Base-by-base conservation (phyloP, 108 stramenopile species). In the Pseudonitzschia pungens region DNA sequence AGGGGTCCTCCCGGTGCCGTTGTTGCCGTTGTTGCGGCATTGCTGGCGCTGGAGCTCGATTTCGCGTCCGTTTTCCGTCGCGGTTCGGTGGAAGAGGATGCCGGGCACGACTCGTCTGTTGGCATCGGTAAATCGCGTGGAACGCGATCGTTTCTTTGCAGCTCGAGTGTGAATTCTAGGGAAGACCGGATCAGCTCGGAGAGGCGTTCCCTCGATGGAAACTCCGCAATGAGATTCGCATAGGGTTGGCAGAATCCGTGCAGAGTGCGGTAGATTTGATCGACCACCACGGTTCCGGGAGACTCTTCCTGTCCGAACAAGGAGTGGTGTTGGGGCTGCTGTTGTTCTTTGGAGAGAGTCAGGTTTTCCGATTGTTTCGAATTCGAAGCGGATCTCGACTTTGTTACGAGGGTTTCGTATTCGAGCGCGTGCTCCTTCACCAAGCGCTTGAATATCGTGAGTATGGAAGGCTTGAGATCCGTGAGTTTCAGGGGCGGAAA, bases 161-260 rank as follows among this genome's bases (percentile, higher is more conserved):
- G 18, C 45, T 48, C 45, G 3, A 48, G 45, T 12, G 45, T 48
- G 14, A 48, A 48, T 18, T 48, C 54, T 2, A 55, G 54, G 3
- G 54, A 55, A 5, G 54, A 55, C 54, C 22, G 9, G 26, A 55
- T 55, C 54, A 55, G 54, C 54, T 55, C 54, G 54, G 26, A 26
- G 2, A 55, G n/a, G 22, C 54, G 54, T 24, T 55, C 54, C 26
- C 26, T 55, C 21, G 54, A 26, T 10, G 54, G 54, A 10, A 55
- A 55, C 3, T 26, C 54, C 22, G 20, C 45, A 14, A 48, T 48
- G 14, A 48, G 45, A 11, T 48, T 48, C 45, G 45, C 9, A 48
- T 48, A 48, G 18, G 45, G 45, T 18, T 48, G 7, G 10, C 45
- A 48, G 45, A 48, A 48, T 48, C 45, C 45, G 16, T 14, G 18